phyloP scores from a whole-genome alignment of 2,329 filamentous ascomycete genomes.

The Trichophyton simii region DNA sequence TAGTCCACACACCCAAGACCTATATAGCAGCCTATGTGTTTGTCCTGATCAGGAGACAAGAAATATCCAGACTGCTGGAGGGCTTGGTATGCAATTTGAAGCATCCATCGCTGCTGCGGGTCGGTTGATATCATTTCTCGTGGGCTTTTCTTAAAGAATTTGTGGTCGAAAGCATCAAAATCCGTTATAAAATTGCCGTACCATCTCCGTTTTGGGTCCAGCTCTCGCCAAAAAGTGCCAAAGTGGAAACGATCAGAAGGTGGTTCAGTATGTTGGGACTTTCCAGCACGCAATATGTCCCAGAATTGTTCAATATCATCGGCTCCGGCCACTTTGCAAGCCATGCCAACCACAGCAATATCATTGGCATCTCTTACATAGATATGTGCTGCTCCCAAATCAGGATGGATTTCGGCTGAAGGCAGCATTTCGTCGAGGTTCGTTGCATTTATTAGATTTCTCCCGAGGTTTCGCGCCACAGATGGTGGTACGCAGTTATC shows the following conservation, averaged over 20 bases:
- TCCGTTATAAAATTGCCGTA: constrained; percentile 16
- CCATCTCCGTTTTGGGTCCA: constrained; percentile 6
- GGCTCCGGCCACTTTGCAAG: constrained; percentile 6
- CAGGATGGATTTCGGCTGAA: background rate
- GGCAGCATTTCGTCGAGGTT: background rate
- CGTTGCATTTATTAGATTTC: constrained; percentile 2
- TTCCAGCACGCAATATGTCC: constrained; percentile 5
- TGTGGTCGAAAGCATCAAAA: constrained; percentile 20
- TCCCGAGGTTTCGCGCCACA: constrained; percentile 18
- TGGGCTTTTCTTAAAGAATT: constrained; percentile 16
- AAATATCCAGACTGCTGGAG: constrained; percentile 12
- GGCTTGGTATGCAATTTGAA: constrained; percentile 13
- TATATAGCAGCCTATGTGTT: constrained; percentile 12
- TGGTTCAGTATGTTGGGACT: constrained; percentile 1
- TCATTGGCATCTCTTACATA: background rate
- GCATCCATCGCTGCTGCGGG: constrained; percentile 16
- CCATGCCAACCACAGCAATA: constrained; percentile 9
- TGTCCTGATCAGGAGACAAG: constrained; percentile 13
- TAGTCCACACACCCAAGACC: constrained; percentile 6
- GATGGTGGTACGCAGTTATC: constrained; percentile 28
- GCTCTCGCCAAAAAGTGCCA: constrained; percentile 8
- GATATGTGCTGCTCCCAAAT: background rate
- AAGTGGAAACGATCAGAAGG: constrained; percentile 9
- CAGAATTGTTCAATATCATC: constrained; percentile 7
- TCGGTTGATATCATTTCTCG: constrained; percentile 15